Evolutionary conservation across 192 early-diverging fungal species (phyloP).

Genomic region (Chytriomyces hyalinus): DNA sequence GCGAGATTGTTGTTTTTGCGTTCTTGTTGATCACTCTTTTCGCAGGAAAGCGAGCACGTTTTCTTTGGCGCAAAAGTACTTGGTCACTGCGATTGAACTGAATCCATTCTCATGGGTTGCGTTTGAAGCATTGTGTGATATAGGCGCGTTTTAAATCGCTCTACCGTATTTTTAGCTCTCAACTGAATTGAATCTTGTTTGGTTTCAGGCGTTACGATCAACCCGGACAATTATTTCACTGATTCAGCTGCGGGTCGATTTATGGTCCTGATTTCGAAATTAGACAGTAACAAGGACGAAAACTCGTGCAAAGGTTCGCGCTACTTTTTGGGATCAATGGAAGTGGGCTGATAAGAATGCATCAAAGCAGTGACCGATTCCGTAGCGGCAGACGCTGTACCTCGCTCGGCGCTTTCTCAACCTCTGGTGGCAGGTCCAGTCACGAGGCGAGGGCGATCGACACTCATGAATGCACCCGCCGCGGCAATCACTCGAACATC

Average conservation of each 20-base stretch:
- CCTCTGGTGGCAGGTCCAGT: not conserved
- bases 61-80: slow-evolving; percentile 25
- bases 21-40: not conserved
- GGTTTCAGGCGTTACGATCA: slow-evolving; percentile 10
- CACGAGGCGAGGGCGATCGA: not conserved
- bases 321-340: not conserved
- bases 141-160: slow-evolving; percentile 41
- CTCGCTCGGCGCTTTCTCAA: not conserved
- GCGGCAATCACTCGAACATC: not conserved
- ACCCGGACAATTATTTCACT: slow-evolving; percentile 14
- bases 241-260: not conserved
- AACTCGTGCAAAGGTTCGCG: slow-evolving; percentile 3
- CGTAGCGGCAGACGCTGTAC: not conserved
- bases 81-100: slow-evolving; percentile 35
- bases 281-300: not conserved
- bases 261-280: slow-evolving; percentile 2
- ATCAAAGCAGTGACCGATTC: not conserved
- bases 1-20: not conserved
- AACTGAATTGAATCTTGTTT: not conserved
- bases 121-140: slow-evolving; percentile 43
- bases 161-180: not conserved
- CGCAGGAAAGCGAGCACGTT: slow-evolving; percentile 15
- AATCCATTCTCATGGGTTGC: slow-evolving; percentile 54
- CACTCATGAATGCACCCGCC: not conserved
- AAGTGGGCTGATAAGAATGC: not conserved